phyloP scores from a whole-genome alignment of 371 early-diverging fungal species.

The Rhizomucor miehei region DNA sequence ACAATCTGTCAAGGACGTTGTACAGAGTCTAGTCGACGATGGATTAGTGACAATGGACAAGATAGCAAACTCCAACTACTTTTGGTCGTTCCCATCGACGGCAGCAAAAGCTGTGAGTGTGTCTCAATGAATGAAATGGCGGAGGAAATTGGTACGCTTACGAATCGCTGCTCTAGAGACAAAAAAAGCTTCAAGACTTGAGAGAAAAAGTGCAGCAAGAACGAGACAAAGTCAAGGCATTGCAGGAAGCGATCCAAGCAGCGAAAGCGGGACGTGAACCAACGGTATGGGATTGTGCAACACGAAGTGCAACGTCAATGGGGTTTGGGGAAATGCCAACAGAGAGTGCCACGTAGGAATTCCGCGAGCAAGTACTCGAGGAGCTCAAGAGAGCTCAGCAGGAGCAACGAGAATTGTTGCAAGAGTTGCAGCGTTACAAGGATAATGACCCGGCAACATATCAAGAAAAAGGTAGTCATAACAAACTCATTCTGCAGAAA shows the following conservation, averaged over 20 bases:
- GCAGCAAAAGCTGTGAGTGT: constrained; percentile 54
- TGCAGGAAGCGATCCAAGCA: constrained; percentile 34
- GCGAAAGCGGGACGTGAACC: constrained; percentile 50
- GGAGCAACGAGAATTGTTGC: constrained; percentile 21
- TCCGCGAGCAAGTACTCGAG: constrained; percentile 47
- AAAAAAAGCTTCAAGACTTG: constrained; percentile 44
- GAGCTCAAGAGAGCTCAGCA: constrained; percentile 46
- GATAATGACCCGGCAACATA: constrained; percentile 81
- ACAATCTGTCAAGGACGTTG: constrained; percentile 89
- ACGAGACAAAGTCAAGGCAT: constrained; percentile 32
- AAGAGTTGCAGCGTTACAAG: constrained; percentile 61
- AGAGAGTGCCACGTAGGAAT: constrained; percentile 23
- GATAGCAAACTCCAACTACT: constrained; percentile 90
- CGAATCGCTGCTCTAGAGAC: constrained; percentile 19
- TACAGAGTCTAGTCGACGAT: constrained; percentile 91
- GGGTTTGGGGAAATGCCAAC: neutral
- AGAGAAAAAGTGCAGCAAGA: constrained; percentile 30
- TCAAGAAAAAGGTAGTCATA: constrained; percentile 53
- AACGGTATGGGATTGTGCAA: constrained; percentile 39
- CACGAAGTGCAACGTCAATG: neutral
- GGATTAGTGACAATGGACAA: constrained; percentile 85
- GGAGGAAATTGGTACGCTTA: constrained; percentile 3
- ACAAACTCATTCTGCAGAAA: neutral
- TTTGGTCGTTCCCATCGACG: constrained; percentile 89
- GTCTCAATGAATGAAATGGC: constrained; percentile 17